Conservation (phyloP, 495 filamentous ascomycete species). For the Saxispiralis lemnorum region DNA sequence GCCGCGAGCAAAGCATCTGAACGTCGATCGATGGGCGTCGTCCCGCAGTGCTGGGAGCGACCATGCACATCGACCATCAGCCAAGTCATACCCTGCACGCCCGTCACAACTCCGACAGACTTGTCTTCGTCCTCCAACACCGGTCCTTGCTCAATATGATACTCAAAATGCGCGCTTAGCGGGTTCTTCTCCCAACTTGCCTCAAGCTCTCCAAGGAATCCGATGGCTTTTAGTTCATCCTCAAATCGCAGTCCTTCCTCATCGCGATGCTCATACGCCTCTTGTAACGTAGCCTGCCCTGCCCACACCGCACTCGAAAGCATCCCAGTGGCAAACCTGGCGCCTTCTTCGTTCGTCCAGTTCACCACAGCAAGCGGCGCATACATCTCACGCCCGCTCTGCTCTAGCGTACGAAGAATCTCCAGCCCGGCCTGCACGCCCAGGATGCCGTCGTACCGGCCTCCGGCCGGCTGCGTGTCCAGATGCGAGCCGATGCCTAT, state of each 20-base stretch:
- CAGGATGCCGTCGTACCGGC: constrained; percentile 10
- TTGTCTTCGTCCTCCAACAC: constrained; percentile 10
- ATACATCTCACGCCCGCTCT: constrained; percentile 8
- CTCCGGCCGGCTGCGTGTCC: constrained; percentile 10
- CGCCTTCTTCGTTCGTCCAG: constrained; percentile 12
- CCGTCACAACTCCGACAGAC: constrained; percentile 5
- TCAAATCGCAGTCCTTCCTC: constrained; percentile 2
- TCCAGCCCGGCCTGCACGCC: constrained; percentile 10
- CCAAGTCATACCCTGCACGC: constrained; percentile 13
- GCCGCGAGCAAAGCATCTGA: too few relatives aligned
- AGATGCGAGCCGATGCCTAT: constrained; percentile 13
- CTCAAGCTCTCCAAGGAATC: constrained; percentile 7
- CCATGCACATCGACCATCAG: background rate
- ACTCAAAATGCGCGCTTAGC: constrained; percentile 10
- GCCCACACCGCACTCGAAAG: constrained; percentile 9
- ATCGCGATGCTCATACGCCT: constrained; percentile 9
- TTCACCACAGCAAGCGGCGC: constrained; percentile 8
- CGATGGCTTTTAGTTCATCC: constrained; percentile 6
- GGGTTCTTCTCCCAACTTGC: constrained; percentile 11
- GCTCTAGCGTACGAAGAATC: constrained; percentile 4
- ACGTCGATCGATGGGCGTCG: too few relatives aligned
- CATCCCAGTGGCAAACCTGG: constrained; percentile 10
- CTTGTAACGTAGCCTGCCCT: constrained; percentile 4
- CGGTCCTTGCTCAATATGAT: constrained; percentile 9
- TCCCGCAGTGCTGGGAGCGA: too few relatives aligned